Base-by-base conservation (phyloP, 768 basidiomycete species). In the Trametopsis cervina region DNA sequence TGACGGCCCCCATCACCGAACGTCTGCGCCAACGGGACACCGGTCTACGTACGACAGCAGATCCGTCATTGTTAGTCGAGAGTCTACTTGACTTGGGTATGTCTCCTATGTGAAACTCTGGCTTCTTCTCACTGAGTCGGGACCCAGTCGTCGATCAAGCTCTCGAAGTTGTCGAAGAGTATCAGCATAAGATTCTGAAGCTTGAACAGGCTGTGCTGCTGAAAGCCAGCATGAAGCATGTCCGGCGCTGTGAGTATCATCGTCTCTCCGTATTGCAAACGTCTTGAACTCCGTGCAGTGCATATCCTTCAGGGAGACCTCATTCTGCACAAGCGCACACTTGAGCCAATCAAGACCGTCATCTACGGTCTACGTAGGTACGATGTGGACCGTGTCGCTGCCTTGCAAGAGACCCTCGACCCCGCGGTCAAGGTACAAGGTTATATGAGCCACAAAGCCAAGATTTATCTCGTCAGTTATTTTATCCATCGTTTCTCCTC, bases 301-400 rank as follows among this genome's bases (percentile, higher is more conserved):
- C 86, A 88, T 56, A 84, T 89, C 48, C 70, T 87, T 17, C 81
- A 81, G 37, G 85, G 83, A 13, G 85, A 89, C 55, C 71, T 89
- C 3, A 81, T 80, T 48, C 65, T 86, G 40, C 81, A 84, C 60
- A 86, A 85, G 58, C 76, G 84, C 17, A 85, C 85, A 2, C 70
- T 87, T 12, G 81, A 80, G 29, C 86, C 86, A 0, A 74, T 89
- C 56, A 83, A 77, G 57, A 76, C 78, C 0, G 66, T 88, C 50
- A 69, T 89, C 21, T 83, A 82, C 54, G 80, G 83, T 10, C 62
- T 89, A 23, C 69, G 85, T 26, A 66, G 79, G 44, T 85, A 87
- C 56, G 85, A 89, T 53, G 66, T 78, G 22, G 85, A 86, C 54
- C 75, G 85, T 21, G 76, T 73, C 49, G 70, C 75, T 4, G 83